phyloP scores from a whole-genome alignment of 2,329 filamentous ascomycete species.

The Alternaria sp. region DNA sequence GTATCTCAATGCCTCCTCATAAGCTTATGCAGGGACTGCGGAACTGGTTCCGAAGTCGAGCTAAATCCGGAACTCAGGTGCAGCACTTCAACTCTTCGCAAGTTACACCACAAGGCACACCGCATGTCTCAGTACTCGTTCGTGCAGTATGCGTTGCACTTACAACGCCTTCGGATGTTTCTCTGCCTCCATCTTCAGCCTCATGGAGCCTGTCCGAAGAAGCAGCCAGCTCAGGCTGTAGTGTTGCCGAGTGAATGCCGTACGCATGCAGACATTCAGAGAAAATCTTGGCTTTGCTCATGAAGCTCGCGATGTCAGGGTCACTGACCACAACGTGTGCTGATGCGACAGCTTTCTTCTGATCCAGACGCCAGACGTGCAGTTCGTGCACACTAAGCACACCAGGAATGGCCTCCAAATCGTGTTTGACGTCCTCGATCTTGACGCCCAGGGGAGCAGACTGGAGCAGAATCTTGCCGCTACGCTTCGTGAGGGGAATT shows the following conservation, averaged over 20 bases:
- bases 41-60: slow-evolving; percentile 1
- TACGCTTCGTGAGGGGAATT: slow-evolving; percentile 66
- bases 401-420: slow-evolving; percentile 72
- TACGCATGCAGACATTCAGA: slow-evolving; percentile 75
- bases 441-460: slow-evolving; percentile 67
- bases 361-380: slow-evolving; percentile 76
- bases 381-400: slow-evolving; percentile 73
- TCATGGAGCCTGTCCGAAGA: not conserved
- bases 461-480: slow-evolving; percentile 71
- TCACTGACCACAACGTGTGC: slow-evolving; percentile 71
- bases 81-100: slow-evolving; percentile 61
- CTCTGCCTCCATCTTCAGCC: not conserved
- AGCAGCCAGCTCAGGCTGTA: slow-evolving; percentile 67
- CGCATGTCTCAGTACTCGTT: slow-evolving; percentile 52
- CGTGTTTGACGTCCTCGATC: slow-evolving; percentile 68
- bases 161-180: slow-evolving; percentile 5
- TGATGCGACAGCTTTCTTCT: slow-evolving; percentile 72
- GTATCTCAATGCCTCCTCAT: slow-evolving; percentile 12
- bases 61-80: slow-evolving; percentile 7
- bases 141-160: slow-evolving; percentile 27
- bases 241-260: slow-evolving; percentile 72
- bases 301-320: slow-evolving; percentile 64
- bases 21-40: slow-evolving; percentile 7
- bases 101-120: slow-evolving; percentile 59
- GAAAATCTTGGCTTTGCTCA: slow-evolving; percentile 66